Conservation (phyloP, 768 basidiomycete genomes). For the Termitomyces sp. region DNA sequence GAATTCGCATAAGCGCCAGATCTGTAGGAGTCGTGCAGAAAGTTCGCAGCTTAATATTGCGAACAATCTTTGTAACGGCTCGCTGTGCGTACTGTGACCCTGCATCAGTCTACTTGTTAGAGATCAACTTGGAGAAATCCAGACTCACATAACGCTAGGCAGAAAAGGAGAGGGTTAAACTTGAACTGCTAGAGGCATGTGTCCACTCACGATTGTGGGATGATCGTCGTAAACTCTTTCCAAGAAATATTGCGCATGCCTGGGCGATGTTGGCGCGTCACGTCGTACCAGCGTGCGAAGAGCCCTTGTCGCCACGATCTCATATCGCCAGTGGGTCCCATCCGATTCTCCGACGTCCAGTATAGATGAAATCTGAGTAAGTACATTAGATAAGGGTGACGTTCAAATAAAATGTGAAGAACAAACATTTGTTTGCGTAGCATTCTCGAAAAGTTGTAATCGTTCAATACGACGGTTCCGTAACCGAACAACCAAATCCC, state of each 20-base stretch:
- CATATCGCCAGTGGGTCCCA: slow-evolving; percentile 78
- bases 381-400: background rate
- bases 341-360: slow-evolving; percentile 56
- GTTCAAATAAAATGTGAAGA: background rate
- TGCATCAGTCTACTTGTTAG: background rate
- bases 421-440: slow-evolving; percentile 42
- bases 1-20: slow-evolving; percentile 55
- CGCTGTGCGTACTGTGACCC: slow-evolving; percentile 59
- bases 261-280: slow-evolving; percentile 48
- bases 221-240: slow-evolving; percentile 60
- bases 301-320: slow-evolving; percentile 64
- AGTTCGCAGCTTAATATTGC: slow-evolving; percentile 80
- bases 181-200: background rate
- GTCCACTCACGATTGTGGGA: slow-evolving; percentile 57
- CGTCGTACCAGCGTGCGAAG: slow-evolving; percentile 67
- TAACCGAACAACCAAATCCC: slow-evolving; percentile 36
- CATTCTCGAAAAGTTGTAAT: slow-evolving; percentile 35
- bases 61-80: slow-evolving; percentile 72
- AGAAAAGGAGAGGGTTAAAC: background rate
- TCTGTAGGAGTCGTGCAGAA: slow-evolving; percentile 53
- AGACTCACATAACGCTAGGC: slow-evolving; percentile 55
- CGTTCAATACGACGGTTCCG: slow-evolving; percentile 44
- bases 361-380: slow-evolving; percentile 35
- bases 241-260: slow-evolving; percentile 56
- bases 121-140: background rate